phyloP scores from a whole-genome alignment of 2,329 filamentous ascomycete genomes.

The Epichloe baconii region DNA sequence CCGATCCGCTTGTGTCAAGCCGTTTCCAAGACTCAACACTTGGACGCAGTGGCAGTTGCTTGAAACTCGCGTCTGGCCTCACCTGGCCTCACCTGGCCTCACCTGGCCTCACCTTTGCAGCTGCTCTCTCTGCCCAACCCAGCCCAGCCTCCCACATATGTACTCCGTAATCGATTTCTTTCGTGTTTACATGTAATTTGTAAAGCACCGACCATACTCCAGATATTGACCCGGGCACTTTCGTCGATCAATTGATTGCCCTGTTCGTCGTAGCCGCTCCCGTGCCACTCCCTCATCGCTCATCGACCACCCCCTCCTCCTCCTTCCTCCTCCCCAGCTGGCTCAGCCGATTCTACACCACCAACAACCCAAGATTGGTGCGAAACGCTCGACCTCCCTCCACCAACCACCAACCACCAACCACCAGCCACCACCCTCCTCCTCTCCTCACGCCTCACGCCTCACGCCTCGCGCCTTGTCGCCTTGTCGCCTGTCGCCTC shows the following conservation, averaged over 20 bases:
- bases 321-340: no score
- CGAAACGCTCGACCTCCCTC: background rate
- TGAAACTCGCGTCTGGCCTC: constrained; percentile 1
- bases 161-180: background rate
- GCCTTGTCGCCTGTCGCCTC: background rate
- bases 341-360: no score
- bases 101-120: background rate
- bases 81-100: background rate
- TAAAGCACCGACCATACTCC: no score
- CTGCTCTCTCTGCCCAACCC: no score
- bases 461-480: no score
- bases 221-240: no score
- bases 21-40: constrained; percentile 1
- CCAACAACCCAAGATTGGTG: no score
- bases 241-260: no score
- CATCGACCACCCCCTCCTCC: no score
- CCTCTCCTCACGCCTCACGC: background rate
- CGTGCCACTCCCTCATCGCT: no score
- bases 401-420: background rate
- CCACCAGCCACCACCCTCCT: background rate
- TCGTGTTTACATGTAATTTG: background rate
- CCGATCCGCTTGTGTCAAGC: background rate
- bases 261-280: no score
- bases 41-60: background rate
- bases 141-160: no score